phyloP scores from a whole-genome alignment of 1,284 basidiomycete genomes.

The Leccinum subrobustum region DNA sequence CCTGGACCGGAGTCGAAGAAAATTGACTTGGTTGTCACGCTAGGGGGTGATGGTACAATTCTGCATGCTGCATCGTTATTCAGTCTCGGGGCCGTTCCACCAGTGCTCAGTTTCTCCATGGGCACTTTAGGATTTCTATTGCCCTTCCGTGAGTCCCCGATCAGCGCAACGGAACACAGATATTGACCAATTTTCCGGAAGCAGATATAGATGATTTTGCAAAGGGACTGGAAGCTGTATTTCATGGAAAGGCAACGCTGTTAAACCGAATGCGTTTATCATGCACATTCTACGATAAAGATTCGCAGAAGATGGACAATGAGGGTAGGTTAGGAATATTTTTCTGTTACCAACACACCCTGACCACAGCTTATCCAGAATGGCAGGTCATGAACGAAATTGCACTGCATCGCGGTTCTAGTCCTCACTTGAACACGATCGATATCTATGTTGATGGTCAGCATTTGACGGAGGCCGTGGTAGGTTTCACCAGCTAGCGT shows the following conservation, averaged over 20 bases:
- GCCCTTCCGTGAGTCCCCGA: conserved; percentile 77
- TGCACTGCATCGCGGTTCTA: conserved; percentile 87
- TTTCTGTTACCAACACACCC: neutral
- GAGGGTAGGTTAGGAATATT: conserved; percentile 46
- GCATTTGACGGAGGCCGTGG: conserved; percentile 93
- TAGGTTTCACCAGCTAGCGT: conserved; percentile 44
- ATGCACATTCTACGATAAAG: conserved; percentile 70
- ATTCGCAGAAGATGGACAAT: conserved; percentile 55
- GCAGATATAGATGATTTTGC: conserved; percentile 81
- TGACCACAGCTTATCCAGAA: conserved; percentile 44
- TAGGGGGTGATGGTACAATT: conserved; percentile 96
- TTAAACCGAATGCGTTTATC: conserved; percentile 85
- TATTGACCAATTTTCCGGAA: conserved; percentile 10
- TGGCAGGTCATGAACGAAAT: conserved; percentile 99
- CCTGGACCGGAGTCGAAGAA: conserved; percentile 50
- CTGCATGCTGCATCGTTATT: conserved; percentile 94
- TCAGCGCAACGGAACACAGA: neutral
- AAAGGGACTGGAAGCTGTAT: conserved; percentile 76
- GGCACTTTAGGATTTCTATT: conserved; percentile 93
- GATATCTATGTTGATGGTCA: conserved; percentile 96
- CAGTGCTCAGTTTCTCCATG: conserved; percentile 95
- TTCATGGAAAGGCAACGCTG: conserved; percentile 73
- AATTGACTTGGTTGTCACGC: conserved; percentile 86
- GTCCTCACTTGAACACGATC: conserved; percentile 91
- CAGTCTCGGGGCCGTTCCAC: conserved; percentile 85